phyloP scores from a whole-genome alignment of 2,329 filamentous ascomycete genomes.

The Claviceps arundinis region DNA sequence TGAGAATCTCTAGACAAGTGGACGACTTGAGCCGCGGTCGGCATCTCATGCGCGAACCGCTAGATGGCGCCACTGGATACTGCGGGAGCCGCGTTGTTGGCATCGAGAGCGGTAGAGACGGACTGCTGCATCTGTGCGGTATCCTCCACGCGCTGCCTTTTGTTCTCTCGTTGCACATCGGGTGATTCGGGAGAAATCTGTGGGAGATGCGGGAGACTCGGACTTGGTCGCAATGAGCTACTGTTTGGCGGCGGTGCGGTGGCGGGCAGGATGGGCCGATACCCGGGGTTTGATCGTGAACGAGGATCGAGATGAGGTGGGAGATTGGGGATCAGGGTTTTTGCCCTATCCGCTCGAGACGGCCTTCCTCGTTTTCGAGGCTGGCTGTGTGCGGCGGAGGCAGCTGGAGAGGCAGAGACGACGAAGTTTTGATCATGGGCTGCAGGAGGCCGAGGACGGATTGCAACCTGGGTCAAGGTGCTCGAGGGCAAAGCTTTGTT shows the following conservation, averaged over 20 bases:
- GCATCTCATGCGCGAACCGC: constrained; percentile 3
- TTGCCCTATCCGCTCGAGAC: constrained; percentile 29
- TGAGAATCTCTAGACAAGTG: background rate
- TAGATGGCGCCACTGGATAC: constrained; percentile 5
- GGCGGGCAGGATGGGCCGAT: constrained; percentile 8
- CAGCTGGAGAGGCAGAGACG: background rate
- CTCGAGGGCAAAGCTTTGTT: constrained; percentile 1
- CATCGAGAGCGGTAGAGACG: background rate
- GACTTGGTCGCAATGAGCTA: background rate
- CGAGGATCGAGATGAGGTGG: constrained; percentile 22
- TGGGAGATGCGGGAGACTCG: background rate
- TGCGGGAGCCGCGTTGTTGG: background rate
- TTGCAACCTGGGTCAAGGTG: constrained; percentile 3
- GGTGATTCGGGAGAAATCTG: background rate
- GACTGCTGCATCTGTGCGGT: background rate
- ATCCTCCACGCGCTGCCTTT: constrained; percentile 1
- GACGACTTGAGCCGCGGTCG: background rate
- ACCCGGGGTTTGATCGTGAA: constrained; percentile 8
- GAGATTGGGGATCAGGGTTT: constrained; percentile 16
- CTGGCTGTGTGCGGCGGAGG: background rate
- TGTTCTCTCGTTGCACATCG: constrained; percentile 1
- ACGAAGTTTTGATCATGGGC: background rate
- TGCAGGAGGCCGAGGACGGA: constrained; percentile 14
- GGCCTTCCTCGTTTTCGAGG: constrained; percentile 33
- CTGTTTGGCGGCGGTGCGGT: constrained; percentile 1